Base-by-base conservation (phyloP, 139 green algal species). In the Diplosphaera chodatii region DNA sequence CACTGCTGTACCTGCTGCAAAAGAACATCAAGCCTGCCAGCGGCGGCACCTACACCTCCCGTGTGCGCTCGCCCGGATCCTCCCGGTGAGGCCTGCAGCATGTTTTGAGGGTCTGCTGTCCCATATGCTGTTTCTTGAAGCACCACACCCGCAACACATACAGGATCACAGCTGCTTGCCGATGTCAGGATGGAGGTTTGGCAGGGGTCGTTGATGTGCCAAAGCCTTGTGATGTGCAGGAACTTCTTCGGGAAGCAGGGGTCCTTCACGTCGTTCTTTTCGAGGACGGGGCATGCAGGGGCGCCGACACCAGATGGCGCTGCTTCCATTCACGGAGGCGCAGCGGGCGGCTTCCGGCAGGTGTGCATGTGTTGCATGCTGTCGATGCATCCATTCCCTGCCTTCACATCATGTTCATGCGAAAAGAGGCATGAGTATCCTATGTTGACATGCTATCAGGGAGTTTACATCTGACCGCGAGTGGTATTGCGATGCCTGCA, bases 1-100 rank as follows among this genome's bases (percentile, higher is more conserved):
- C 94, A 65, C 91, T 99, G 74, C 88, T 97, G 34, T 88, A 92
- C 80, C 84, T 99, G 77, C 87, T 99, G 75, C 94, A 98, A 71
- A 87, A 88, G 79, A 95, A 96, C 84, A 94, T 95, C 83, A 95
- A 94, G 84, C 88, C 91, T 15, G 89, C 90, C 33, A 87, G 75
- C 22, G 78, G 81, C 29, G 75, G 76, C 32, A 70, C 73, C 32
- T 83, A 81, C 67, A 73, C 73, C 34, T 67, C 75, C 30, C 85
- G 81, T 62, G 34, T 81, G 27, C 70, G 78, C 28, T 48, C 41
- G 8, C 66, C 65, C 10, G 56, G 56, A 25, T 25, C 63, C 63
- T 70, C 63, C 8, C 20, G 71, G 71, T 76, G 28, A n/a, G n/a
- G n/a, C n/a, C n/a, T n/a, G n/a, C n/a, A n/a, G n/a, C n/a, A n/a